Evolutionary conservation across 1,284 basidiomycete genomes (phyloP).

Genomic region (Moesziomyces aphidis): DNA sequence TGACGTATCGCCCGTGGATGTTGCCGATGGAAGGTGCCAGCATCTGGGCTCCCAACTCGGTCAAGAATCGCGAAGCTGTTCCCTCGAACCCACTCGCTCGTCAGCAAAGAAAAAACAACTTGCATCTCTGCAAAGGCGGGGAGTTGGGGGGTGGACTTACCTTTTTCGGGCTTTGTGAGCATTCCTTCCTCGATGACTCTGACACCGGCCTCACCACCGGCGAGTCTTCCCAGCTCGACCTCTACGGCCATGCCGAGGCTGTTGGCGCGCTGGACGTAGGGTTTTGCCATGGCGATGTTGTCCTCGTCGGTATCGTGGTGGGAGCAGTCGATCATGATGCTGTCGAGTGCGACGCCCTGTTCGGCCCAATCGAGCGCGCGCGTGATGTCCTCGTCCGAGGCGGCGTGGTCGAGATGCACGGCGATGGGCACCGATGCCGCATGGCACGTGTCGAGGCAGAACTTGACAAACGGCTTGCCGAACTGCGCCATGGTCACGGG

Average conservation of each 20-base stretch:
- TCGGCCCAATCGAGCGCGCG: constrained; percentile 38
- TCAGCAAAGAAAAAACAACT: too few relatives aligned
- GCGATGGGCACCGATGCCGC: constrained; percentile 40
- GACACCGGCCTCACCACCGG: constrained; percentile 71
- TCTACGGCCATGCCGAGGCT: constrained; percentile 70
- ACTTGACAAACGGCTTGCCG: constrained; percentile 37
- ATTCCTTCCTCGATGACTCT: constrained; percentile 69
- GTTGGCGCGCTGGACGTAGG: constrained; percentile 56
- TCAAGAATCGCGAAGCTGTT: constrained; percentile 21
- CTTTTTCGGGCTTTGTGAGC: constrained; percentile 69
- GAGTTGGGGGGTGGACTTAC: constrained; percentile 52
- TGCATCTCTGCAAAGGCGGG: too few relatives aligned
- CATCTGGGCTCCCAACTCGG: constrained; percentile 68
- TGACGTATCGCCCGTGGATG: constrained; percentile 68
- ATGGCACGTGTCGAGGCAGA: constrained; percentile 33
- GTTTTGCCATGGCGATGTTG: constrained; percentile 45
- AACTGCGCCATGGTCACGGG: constrained; percentile 52
- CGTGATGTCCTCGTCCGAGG: constrained; percentile 37
- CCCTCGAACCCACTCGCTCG: too few relatives aligned
- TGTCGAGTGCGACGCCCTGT: constrained; percentile 32
- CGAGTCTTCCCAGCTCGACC: constrained; percentile 70
- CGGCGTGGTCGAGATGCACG: constrained; percentile 52
- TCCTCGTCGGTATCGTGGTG: constrained; percentile 48
- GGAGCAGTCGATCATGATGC: constrained; percentile 51
- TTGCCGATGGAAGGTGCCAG: constrained; percentile 70